Evolutionary conservation across 345 rosid genomes (phyloP).

Genomic region (Cardamine chenopodiifolia): DNA sequence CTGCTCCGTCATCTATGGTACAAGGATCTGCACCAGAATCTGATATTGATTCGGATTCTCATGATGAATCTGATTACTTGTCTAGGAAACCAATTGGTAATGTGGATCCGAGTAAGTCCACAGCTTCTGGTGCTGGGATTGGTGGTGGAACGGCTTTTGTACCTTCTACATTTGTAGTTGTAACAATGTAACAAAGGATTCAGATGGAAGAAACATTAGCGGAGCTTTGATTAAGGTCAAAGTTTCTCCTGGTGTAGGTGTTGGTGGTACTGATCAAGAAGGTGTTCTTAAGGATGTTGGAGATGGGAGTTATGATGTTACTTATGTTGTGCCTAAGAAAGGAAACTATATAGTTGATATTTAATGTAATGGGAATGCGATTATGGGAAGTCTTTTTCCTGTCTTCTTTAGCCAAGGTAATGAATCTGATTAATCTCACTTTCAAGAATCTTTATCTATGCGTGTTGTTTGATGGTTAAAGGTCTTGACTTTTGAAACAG

Average conservation of each 20-base stretch:
- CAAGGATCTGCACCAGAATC: constrained; percentile 55
- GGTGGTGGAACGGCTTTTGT: constrained; percentile 97
- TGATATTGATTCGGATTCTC: constrained; percentile 55
- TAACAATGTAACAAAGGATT: constrained; percentile 77
- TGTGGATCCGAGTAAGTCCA: constrained; percentile 81
- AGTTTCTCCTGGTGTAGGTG: constrained; percentile 89
- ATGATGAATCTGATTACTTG: constrained; percentile 60
- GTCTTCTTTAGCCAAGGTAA: constrained; percentile 97
- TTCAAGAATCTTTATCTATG: neutral
- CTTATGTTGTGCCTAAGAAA: constrained; percentile 94
- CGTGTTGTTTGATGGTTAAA: constrained; percentile 3
- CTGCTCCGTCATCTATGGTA: constrained; percentile 46
- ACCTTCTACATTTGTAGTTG: constrained; percentile 75
- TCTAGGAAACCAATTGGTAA: constrained; percentile 84
- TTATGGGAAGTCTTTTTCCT: constrained; percentile 96
- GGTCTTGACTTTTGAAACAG: constrained; percentile 39
- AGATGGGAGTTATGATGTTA: constrained; percentile 85
- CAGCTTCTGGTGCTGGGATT: constrained; percentile 86
- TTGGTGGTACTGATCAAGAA: constrained; percentile 91
- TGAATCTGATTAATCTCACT: neutral
- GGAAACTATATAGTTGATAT: constrained; percentile 94
- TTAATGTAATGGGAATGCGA: constrained; percentile 85
- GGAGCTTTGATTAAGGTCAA: constrained; percentile 76
- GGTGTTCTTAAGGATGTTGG: constrained; percentile 92
- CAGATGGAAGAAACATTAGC: constrained; percentile 88